These are phyloP conservation scores for Pichia sp. DNA, from an alignment of 1,139 yeast genomes.

Conservation along the genomic window DNA sequence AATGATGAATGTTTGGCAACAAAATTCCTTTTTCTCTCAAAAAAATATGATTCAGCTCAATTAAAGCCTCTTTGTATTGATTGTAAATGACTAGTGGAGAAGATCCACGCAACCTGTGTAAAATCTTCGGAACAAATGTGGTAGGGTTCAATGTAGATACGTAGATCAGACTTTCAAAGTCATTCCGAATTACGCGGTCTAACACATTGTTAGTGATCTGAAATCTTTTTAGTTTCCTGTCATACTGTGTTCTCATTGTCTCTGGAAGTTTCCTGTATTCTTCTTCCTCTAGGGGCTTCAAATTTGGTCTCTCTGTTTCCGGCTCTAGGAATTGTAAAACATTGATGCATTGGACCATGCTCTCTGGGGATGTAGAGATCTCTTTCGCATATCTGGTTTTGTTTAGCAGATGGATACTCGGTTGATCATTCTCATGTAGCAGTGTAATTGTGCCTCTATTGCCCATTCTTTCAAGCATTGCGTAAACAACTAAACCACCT, in stretches of 20 bases:
- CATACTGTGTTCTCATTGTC: conserved; percentile 62
- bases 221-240: conserved; percentile 59
- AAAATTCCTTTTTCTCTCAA: conserved; percentile 64
- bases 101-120: conserved; percentile 77
- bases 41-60: conserved; percentile 67
- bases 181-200: conserved; percentile 44
- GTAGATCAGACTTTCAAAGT: conserved; percentile 74
- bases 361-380: conserved; percentile 43
- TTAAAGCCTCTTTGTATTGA: conserved; percentile 73
- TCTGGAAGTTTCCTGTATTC: conserved; percentile 56
- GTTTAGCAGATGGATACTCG: conserved; percentile 68
- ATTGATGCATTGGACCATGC: conserved; percentile 65
- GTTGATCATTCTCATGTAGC: conserved; percentile 89
- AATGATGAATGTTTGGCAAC: conserved; percentile 80
- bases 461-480: conserved; percentile 85
- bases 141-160: conserved; percentile 72
- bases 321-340: conserved; percentile 84
- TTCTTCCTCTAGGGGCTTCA: conserved; percentile 48
- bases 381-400: conserved; percentile 61
- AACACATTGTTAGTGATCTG: conserved; percentile 52
- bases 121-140: conserved; percentile 55
- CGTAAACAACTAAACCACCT: conserved; percentile 78
- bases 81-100: conserved; percentile 80
- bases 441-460: conserved; percentile 75
- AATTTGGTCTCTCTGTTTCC: conserved; percentile 49